Evolutionary conservation across 495 filamentous ascomycete species (phyloP).

Genomic region (Terfezia boudieri): DNA sequence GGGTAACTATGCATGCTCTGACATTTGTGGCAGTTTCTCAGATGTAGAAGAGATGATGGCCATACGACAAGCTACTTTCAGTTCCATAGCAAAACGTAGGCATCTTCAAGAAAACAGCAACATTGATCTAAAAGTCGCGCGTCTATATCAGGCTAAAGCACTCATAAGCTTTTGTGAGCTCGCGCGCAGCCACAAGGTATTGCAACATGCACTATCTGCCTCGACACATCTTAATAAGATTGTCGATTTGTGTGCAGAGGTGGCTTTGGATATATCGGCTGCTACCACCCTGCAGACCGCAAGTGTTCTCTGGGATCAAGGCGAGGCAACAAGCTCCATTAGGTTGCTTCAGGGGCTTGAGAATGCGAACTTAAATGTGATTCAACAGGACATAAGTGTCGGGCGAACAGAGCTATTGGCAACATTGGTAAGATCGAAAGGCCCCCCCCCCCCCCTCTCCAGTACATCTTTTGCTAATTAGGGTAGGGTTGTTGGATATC

Average conservation of each 20-base stretch:
- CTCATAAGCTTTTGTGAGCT: constrained; percentile 52
- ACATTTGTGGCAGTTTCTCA: constrained; percentile 36
- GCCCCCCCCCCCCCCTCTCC: neutral
- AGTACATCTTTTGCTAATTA: neutral
- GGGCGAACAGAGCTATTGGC: constrained; percentile 64
- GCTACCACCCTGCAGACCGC: constrained; percentile 57
- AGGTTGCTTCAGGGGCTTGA: constrained; percentile 53
- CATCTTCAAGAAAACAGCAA: constrained; percentile 36
- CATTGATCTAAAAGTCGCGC: constrained; percentile 36
- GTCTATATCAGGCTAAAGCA: constrained; percentile 46
- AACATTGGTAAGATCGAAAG: constrained; percentile 38
- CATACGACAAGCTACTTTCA: constrained; percentile 60
- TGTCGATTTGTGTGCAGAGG: constrained; percentile 36
- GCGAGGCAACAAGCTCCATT: constrained; percentile 78
- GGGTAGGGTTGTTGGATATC: constrained; percentile 58
- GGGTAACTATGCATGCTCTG: neutral
- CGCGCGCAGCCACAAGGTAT: constrained; percentile 51
- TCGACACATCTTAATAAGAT: constrained; percentile 60
- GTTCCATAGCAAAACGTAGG: constrained; percentile 45
- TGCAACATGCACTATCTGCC: constrained; percentile 66
- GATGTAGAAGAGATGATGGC: constrained; percentile 64
- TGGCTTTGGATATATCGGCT: constrained; percentile 54
- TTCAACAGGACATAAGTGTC: constrained; percentile 48
- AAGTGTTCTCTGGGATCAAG: constrained; percentile 83
- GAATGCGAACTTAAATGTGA: constrained; percentile 34